These are phyloP conservation scores for Eutypella sp. DNA, from an alignment of 2,329 filamentous ascomycete genomes.

Conservation along the genomic window DNA sequence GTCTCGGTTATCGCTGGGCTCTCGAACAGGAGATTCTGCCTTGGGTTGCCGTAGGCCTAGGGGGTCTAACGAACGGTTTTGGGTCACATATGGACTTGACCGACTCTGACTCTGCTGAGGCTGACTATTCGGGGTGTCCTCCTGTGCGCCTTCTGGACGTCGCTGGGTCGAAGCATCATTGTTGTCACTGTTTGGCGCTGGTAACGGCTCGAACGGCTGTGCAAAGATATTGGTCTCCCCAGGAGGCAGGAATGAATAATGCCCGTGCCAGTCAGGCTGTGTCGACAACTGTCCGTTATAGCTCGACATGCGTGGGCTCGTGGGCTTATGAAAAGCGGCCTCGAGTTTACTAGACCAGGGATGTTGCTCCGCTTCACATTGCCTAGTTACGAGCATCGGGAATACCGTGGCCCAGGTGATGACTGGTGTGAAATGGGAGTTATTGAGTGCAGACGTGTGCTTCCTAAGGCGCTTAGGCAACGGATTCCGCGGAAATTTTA, in stretches of 20 bases:
- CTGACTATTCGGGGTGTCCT: slow-evolving; percentile 54
- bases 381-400: slow-evolving; percentile 54
- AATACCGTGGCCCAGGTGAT: slow-evolving; percentile 17
- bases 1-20: slow-evolving; percentile 28
- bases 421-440: not conserved
- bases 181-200: slow-evolving; percentile 30
- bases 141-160: slow-evolving; percentile 31
- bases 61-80: slow-evolving; percentile 34
- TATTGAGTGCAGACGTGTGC: slow-evolving; percentile 11
- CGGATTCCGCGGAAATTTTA: not conserved
- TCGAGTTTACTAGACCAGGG: slow-evolving; percentile 53
- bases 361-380: slow-evolving; percentile 48
- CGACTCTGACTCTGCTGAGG: slow-evolving; percentile 45
- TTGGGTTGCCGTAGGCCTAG: slow-evolving; percentile 38
- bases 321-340: slow-evolving; percentile 38
- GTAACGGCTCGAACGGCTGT: slow-evolving; percentile 39
- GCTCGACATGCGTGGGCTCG: slow-evolving; percentile 54
- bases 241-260: slow-evolving; percentile 46
- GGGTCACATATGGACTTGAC: slow-evolving; percentile 28
- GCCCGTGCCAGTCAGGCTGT: slow-evolving; percentile 53
- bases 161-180: slow-evolving; percentile 30
- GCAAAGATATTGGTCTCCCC: slow-evolving; percentile 40
- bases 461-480: slow-evolving; percentile 7
- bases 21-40: slow-evolving; percentile 32
- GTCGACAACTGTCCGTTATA: slow-evolving; percentile 48